Evolutionary conservation across 2,329 filamentous ascomycete genomes (phyloP).

Genomic region (Trichoderma polysporum): DNA sequence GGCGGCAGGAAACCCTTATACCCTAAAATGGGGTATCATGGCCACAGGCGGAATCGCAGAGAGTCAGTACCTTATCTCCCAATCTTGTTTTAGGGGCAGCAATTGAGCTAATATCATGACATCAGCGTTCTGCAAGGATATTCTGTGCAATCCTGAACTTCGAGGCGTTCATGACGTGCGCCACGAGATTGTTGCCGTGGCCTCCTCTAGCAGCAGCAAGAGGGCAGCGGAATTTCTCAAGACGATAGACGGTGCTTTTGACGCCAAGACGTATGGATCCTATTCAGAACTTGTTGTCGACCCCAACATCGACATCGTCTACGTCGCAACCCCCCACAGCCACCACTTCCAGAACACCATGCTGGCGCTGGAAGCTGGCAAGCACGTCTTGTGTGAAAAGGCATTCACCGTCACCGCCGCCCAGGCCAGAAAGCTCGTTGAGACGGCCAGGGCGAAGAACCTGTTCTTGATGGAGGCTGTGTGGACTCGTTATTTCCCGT

Average conservation of each 20-base stretch:
- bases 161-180: conserved; percentile 70
- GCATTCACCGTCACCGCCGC: conserved; percentile 80
- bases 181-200: conserved; percentile 76
- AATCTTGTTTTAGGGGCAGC: neutral
- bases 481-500: conserved; percentile 86
- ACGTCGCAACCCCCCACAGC: conserved; percentile 86
- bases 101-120: neutral
- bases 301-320: conserved; percentile 78
- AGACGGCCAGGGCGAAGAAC: conserved; percentile 69
- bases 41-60: conserved; percentile 60
- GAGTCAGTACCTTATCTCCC: conserved; percentile 41
- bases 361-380: conserved; percentile 79
- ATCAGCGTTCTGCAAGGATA: conserved; percentile 69
- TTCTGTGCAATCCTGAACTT: conserved; percentile 69
- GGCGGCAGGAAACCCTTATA: conserved; percentile 37
- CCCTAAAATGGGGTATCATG: conserved; percentile 60
- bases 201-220: conserved; percentile 70
- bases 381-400: conserved; percentile 90
- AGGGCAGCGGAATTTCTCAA: conserved; percentile 72
- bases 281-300: conserved; percentile 81
- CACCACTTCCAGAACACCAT: conserved; percentile 91
- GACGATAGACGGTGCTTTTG: conserved; percentile 65
- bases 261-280: conserved; percentile 72
- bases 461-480: conserved; percentile 83
- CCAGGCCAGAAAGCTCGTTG: conserved; percentile 70